These are phyloP conservation scores for Aquilaria sinensis DNA, from an alignment of 345 rosid genomes.

Conservation along the genomic window DNA sequence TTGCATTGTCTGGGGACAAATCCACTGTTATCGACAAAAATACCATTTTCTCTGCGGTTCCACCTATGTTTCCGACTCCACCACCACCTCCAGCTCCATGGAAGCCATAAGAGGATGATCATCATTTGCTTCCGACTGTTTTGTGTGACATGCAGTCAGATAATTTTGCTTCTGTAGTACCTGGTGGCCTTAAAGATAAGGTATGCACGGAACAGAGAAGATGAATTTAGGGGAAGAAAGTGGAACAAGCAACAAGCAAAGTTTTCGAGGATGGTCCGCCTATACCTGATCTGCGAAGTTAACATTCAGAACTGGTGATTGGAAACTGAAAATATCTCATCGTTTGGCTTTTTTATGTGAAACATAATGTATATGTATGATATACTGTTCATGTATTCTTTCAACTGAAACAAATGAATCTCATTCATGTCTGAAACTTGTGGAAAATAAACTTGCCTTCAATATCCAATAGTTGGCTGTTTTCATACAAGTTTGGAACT, in stretches of 20 bases:
- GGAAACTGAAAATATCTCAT: slow-evolving; percentile 17
- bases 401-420: slow-evolving; percentile 20
- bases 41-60: slow-evolving; percentile 90
- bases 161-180: slow-evolving; percentile 25
- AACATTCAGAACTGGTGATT: slow-evolving; percentile 14
- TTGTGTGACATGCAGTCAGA: slow-evolving; percentile 18
- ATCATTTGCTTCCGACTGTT: not conserved
- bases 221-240: not conserved
- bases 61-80: slow-evolving; percentile 92
- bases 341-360: slow-evolving; percentile 20
- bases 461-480: not conserved
- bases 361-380: slow-evolving; percentile 26
- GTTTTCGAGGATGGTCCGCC: slow-evolving; percentile 8
- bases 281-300: slow-evolving; percentile 2
- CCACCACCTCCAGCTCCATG: slow-evolving; percentile 99
- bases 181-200: slow-evolving; percentile 17
- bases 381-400: slow-evolving; percentile 29
- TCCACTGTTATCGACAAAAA: slow-evolving; percentile 66
- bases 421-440: slow-evolving; percentile 12
- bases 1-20: slow-evolving; percentile 80
- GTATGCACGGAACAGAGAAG: slow-evolving; percentile 1
- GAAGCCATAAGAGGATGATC: slow-evolving; percentile 53
- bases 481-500: not conserved
- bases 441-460: slow-evolving; percentile 18
- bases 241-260: not conserved